phyloP scores from a whole-genome alignment of 345 rosid species.

The Pelargonium nanum region DNA sequence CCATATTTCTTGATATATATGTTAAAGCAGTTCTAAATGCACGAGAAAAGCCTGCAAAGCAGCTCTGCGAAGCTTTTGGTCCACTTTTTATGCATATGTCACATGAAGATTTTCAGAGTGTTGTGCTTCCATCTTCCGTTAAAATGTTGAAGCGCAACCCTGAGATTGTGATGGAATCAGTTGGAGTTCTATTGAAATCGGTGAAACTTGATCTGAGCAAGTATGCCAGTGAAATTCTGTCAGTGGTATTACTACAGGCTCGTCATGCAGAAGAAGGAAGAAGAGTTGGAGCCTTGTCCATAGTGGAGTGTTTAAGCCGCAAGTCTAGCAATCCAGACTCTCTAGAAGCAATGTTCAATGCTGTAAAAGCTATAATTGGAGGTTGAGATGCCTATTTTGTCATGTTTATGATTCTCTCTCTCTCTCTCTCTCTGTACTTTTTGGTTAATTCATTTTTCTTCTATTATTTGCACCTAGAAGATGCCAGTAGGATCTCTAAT shows the following conservation, averaged over 20 bases:
- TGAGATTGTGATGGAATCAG: conserved; percentile 78
- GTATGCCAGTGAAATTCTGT: conserved; percentile 68
- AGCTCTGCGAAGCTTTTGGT: conserved; percentile 52
- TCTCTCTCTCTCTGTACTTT: no score
- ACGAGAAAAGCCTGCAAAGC: conserved; percentile 54
- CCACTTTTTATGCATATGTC: conserved; percentile 51
- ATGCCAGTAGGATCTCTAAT: neutral
- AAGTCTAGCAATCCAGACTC: conserved; percentile 95
- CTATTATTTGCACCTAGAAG: neutral
- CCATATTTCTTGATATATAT: conserved; percentile 62
- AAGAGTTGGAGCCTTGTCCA: conserved; percentile 56
- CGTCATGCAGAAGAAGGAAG: conserved; percentile 83
- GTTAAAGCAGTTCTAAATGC: conserved; percentile 73
- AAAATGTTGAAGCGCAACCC: conserved; percentile 98
- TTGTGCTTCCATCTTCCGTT: conserved; percentile 66
- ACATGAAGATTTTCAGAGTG: conserved; percentile 69
- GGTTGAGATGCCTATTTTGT: conserved; percentile 33
- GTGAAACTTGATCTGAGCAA: conserved; percentile 82
- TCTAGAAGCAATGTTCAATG: conserved; percentile 68
- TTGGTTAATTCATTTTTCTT: neutral
- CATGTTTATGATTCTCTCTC: conserved; percentile 1
- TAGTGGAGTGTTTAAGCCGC: conserved; percentile 54
- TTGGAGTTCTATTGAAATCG: conserved; percentile 51
- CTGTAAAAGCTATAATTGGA: conserved; percentile 71
- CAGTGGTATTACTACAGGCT: conserved; percentile 66